phyloP scores from a whole-genome alignment of 2,329 filamentous ascomycete genomes.

The Ambrosiella beaveri region DNA sequence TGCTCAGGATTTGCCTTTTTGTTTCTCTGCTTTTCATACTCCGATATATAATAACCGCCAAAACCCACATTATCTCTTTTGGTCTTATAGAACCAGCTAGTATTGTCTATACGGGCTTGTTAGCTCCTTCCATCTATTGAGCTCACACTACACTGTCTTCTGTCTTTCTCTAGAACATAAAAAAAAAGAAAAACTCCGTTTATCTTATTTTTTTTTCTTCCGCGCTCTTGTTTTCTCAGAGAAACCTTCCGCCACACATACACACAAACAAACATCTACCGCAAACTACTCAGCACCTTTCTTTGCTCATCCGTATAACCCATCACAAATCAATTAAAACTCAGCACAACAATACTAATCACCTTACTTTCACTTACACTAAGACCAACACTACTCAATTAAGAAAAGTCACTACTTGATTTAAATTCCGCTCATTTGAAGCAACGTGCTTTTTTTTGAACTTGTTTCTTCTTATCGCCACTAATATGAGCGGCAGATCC shows the following conservation, averaged over 20 bases:
- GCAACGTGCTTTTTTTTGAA: not conserved
- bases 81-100: no score
- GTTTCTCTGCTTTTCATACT: no score
- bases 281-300: not conserved
- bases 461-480: not conserved
- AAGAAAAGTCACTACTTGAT: not conserved
- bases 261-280: not conserved
- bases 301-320: not conserved
- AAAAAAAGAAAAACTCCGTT: no score
- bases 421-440: not conserved
- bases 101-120: no score
- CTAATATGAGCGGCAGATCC: slow-evolving; percentile 11
- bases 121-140: no score
- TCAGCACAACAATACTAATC: not conserved
- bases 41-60: no score
- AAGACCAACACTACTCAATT: not conserved
- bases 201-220: no score
- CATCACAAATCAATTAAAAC: not conserved
- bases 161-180: no score
- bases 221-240: no score
- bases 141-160: no score
- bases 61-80: no score
- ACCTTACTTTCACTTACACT: not conserved
- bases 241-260: not conserved
- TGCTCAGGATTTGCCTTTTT: no score